Conservation (phyloP, 768 basidiomycete species). For the Lactarius hatsudake region DNA sequence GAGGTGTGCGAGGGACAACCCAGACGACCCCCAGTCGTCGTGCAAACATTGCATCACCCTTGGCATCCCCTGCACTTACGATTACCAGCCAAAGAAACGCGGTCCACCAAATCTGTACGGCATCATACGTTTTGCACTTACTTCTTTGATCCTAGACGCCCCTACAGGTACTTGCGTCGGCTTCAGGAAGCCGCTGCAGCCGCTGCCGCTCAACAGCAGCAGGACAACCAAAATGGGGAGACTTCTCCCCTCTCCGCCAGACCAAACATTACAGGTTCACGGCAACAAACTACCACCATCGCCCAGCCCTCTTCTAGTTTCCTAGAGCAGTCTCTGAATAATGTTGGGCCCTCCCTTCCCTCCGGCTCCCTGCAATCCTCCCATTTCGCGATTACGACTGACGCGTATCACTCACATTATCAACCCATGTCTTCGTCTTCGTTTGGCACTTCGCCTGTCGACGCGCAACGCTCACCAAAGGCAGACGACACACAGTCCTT, state of each 20-base stretch:
- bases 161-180: slow-evolving; percentile 66
- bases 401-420: slow-evolving; percentile 61
- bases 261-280: slow-evolving; percentile 17
- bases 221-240: slow-evolving; percentile 37
- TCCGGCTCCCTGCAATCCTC: slow-evolving; percentile 57
- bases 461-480: slow-evolving; percentile 35
- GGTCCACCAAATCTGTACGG: slow-evolving; percentile 89
- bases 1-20: slow-evolving; percentile 75
- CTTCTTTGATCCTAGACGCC: slow-evolving; percentile 12
- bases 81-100: slow-evolving; percentile 91
- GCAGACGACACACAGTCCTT: slow-evolving; percentile 47
- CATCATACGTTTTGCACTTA: not conserved
- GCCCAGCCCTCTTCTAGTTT: slow-evolving; percentile 40
- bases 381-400: slow-evolving; percentile 67
- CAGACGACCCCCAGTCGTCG: slow-evolving; percentile 69
- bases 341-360: slow-evolving; percentile 37
- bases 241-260: slow-evolving; percentile 24
- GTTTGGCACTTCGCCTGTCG: slow-evolving; percentile 41
- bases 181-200: slow-evolving; percentile 71
- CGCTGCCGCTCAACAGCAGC: slow-evolving; percentile 45
- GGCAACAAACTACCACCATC: slow-evolving; percentile 11
- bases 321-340: slow-evolving; percentile 49
- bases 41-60: slow-evolving; percentile 88
- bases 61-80: slow-evolving; percentile 83
- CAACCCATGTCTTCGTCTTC: slow-evolving; percentile 40